Conservation (phyloP, 139 green algal genomes). For the Mychonastes homosphaera region DNA sequence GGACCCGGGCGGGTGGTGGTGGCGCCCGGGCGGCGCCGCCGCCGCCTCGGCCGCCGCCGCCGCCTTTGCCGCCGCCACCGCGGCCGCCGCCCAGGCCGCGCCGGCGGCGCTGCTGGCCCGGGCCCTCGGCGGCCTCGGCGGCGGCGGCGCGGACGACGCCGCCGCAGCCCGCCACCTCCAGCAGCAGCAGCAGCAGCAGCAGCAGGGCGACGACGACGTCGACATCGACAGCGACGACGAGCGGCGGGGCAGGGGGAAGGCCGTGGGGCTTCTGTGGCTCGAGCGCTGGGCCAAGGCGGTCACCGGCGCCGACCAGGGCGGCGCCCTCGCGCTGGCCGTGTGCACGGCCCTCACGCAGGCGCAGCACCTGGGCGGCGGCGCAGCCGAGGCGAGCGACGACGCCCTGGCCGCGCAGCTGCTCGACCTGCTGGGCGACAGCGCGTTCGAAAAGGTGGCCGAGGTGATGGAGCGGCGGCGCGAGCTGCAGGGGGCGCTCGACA, state of each 20-base stretch:
- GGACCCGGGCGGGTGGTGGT: too few relatives aligned
- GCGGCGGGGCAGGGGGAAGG: conserved; percentile 8
- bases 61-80: too few relatives aligned
- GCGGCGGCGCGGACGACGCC: background rate
- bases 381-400: conserved; percentile 9
- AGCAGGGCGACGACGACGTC: conserved; percentile 8
- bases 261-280: conserved; percentile 32
- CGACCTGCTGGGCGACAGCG: conserved; percentile 66
- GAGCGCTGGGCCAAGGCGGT: conserved; percentile 24
- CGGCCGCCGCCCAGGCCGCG: background rate
- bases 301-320: conserved; percentile 9
- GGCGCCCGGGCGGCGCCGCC: too few relatives aligned
- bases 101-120: background rate
- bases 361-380: background rate
- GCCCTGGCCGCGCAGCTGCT: conserved; percentile 61
- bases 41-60: too few relatives aligned
- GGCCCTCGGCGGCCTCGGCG: background rate
- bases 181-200: conserved; percentile 7
- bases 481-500: conserved; percentile 15
- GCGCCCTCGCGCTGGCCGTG: conserved; percentile 22
- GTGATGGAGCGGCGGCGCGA: conserved; percentile 40
- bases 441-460: conserved; percentile 56
- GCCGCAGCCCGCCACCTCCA: background rate
- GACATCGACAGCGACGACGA: conserved; percentile 22
- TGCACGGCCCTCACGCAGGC: conserved; percentile 16